A percentile compares a stretch with the other conserved stretches of the same genome.
Conservation (phyloP, 192 early-diverging fungal genomes). For the Globomyces pollinis-pini region DNA sequence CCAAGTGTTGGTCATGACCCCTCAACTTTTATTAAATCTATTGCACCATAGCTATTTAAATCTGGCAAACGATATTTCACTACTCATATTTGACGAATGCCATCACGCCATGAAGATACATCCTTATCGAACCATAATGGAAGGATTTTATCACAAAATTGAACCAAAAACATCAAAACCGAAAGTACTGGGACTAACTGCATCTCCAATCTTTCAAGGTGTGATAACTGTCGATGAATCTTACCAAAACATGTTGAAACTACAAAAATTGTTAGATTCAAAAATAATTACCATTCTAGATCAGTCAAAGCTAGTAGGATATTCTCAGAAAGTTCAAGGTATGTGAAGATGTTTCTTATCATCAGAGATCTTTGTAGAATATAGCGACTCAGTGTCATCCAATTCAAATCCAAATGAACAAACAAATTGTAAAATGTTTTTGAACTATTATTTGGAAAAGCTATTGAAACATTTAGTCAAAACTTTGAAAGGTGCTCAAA, state of each 20-base stretch:
- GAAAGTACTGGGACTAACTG: constrained; percentile 85
- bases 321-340: too few relatives aligned
- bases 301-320: neutral
- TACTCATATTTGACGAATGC: constrained; percentile 93
- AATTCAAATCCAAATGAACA: too few relatives aligned
- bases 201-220: constrained; percentile 62
- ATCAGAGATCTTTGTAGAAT: too few relatives aligned
- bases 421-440: too few relatives aligned
- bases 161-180: constrained; percentile 42
- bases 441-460: too few relatives aligned
- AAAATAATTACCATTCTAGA: neutral
- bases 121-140: constrained; percentile 72
- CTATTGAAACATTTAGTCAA: too few relatives aligned
- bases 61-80: constrained; percentile 49
- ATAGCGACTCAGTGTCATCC: too few relatives aligned
- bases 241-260: neutral
- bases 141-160: constrained; percentile 59
- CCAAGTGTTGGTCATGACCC: constrained; percentile 82
- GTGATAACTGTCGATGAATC: neutral
- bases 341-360: too few relatives aligned
- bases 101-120: constrained; percentile 76
- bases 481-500: too few relatives aligned
- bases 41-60: constrained; percentile 60
- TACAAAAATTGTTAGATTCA: neutral
- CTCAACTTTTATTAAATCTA: constrained; percentile 76